Percentiles rank a stretch among this genome's conserved stretches.
These are phyloP conservation scores for Poronia punctata DNA, from an alignment of 495 filamentous ascomycete species.

Conservation along the genomic window DNA sequence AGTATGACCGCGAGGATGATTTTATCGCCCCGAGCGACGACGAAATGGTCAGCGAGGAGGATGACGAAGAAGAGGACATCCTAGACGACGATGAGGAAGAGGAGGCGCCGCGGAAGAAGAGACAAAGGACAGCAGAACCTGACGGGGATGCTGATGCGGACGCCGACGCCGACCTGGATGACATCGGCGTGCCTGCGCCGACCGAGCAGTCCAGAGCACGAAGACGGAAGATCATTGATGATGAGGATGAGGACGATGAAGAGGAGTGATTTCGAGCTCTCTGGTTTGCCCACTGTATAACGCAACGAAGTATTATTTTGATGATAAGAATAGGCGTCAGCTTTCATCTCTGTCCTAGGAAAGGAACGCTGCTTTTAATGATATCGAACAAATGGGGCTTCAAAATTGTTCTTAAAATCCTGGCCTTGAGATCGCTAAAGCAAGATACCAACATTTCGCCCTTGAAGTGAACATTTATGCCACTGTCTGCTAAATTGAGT, in stretches of 20 bases:
- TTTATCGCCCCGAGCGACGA: conserved; percentile 73
- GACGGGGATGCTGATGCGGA: conserved; percentile 36
- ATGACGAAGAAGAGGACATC: conserved; percentile 50
- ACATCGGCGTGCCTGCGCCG: conserved; percentile 34
- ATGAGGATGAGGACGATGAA: conserved; percentile 44
- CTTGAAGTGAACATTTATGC: no score
- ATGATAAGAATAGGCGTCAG: no score
- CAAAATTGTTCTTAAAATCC: no score
- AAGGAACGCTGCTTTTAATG: no score
- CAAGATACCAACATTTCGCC: no score
- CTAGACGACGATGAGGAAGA: conserved; percentile 42
- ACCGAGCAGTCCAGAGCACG: conserved; percentile 23
- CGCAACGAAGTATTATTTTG: no score
- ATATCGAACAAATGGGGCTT: no score
- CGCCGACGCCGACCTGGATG: conserved; percentile 33
- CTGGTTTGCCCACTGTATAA: no score
- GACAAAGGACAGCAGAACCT: conserved; percentile 40
- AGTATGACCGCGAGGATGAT: conserved; percentile 76
- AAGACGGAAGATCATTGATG: conserved; percentile 39
- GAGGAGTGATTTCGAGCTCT: no score
- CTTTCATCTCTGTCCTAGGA: no score
- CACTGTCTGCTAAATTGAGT: no score
- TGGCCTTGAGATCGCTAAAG: no score
- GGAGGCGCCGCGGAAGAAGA: conserved; percentile 40
- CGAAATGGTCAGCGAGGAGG: conserved; percentile 51